phyloP scores from a whole-genome alignment of 495 filamentous ascomycete species.

The Talaromyces adpressus region DNA sequence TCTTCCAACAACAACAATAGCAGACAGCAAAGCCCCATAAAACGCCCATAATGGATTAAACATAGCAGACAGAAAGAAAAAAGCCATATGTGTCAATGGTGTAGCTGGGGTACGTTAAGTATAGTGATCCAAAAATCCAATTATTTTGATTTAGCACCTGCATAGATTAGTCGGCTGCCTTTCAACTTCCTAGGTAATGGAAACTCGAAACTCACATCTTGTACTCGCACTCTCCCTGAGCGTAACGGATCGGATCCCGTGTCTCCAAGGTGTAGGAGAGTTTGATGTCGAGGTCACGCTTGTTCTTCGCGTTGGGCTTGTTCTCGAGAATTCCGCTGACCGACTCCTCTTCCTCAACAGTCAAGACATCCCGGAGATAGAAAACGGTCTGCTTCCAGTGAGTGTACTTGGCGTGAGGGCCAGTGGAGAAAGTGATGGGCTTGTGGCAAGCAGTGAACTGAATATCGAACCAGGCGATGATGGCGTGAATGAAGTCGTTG shows the following conservation, averaged over 20 bases:
- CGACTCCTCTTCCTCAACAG: slow-evolving; percentile 70
- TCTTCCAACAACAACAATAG: slow-evolving; percentile 15
- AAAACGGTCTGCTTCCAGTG: slow-evolving; percentile 96
- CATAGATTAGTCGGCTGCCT: slow-evolving; percentile 18
- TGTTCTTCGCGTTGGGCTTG: slow-evolving; percentile 89
- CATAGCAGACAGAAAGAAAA: slow-evolving; percentile 7
- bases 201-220: slow-evolving; percentile 64
- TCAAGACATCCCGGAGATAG: slow-evolving; percentile 78
- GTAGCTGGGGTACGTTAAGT: background rate
- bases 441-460: slow-evolving; percentile 94
- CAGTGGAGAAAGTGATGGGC: slow-evolving; percentile 76
- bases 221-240: slow-evolving; percentile 69
- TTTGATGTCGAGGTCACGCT: slow-evolving; percentile 87
- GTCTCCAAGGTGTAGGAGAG: slow-evolving; percentile 77
- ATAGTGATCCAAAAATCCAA: background rate
- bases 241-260: slow-evolving; percentile 57
- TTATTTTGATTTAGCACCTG: slow-evolving; percentile 35
- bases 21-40: slow-evolving; percentile 7
- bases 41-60: slow-evolving; percentile 6
- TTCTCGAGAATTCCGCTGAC: slow-evolving; percentile 67
- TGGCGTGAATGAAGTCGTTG: slow-evolving; percentile 86
- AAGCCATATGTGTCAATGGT: slow-evolving; percentile 9
- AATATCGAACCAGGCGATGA: slow-evolving; percentile 98
- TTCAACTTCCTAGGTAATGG: no score
- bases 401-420: slow-evolving; percentile 84